Conservation (phyloP, 2,329 filamentous ascomycete genomes). For the Sarocladium kiliense region DNA sequence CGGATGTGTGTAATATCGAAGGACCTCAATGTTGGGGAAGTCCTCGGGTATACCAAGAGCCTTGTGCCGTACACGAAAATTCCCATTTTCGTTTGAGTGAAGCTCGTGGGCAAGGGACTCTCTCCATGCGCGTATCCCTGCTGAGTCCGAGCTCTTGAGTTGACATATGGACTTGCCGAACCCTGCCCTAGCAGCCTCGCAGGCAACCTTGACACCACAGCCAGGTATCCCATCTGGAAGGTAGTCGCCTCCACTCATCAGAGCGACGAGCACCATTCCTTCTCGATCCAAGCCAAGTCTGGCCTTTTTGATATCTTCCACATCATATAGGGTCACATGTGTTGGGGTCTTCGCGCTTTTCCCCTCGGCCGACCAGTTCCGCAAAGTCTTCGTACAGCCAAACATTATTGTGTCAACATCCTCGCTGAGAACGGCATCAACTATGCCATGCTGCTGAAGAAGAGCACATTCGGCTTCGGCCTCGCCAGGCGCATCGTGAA, state of each 20-base stretch:
- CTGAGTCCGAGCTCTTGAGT: conserved; percentile 53
- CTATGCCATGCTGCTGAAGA: conserved; percentile 73
- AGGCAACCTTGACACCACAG: conserved; percentile 83
- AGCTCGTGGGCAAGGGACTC: conserved; percentile 69
- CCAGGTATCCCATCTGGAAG: conserved; percentile 80
- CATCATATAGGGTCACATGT: conserved; percentile 79
- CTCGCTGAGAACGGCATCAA: conserved; percentile 91
- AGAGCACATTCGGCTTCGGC: conserved; percentile 94
- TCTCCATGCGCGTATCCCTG: conserved; percentile 64
- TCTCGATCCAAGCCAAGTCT: conserved; percentile 66
- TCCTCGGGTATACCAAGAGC: conserved; percentile 69
- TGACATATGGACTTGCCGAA: conserved; percentile 74
- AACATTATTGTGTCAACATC: conserved; percentile 99
- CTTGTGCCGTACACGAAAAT: conserved; percentile 73
- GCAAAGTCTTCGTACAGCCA: conserved; percentile 71
- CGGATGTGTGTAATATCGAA: conserved; percentile 85
- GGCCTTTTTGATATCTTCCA: conserved; percentile 43
- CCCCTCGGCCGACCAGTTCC: conserved; percentile 77
- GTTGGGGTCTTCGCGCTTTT: conserved; percentile 66
- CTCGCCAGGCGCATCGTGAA: conserved; percentile 86
- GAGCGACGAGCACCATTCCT: conserved; percentile 87
- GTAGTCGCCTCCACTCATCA: conserved; percentile 96
- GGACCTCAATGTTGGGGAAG: conserved; percentile 74
- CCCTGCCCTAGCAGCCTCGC: conserved; percentile 82
- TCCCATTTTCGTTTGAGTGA: conserved; percentile 73